A percentile compares a stretch with the other conserved stretches of the same genome.
Conservation (phyloP, 768 basidiomycete species). For the Tricholoma terreum region DNA sequence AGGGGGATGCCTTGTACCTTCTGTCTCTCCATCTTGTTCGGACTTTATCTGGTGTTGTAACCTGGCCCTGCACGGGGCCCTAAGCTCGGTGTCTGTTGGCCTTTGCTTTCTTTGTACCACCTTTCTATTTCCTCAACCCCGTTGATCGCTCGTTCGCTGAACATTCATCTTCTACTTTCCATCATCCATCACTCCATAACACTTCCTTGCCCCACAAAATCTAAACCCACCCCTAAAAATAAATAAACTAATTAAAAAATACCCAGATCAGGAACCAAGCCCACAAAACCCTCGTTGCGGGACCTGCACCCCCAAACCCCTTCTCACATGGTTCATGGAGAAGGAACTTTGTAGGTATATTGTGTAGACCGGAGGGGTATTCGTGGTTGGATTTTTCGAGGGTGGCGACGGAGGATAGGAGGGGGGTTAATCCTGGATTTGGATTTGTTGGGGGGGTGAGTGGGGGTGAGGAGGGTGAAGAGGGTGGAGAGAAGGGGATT, state of each 20-base stretch:
- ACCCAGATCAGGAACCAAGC: slow-evolving; percentile 81
- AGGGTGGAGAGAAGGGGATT: neutral
- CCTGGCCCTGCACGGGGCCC: too few species aligned
- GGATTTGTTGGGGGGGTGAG: neutral
- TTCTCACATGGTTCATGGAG: slow-evolving; percentile 80
- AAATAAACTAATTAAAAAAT: slow-evolving; percentile 11
- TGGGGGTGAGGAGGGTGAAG: neutral
- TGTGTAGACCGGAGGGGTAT: slow-evolving; percentile 78
- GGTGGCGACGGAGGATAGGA: slow-evolving; percentile 65
- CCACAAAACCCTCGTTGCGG: slow-evolving; percentile 64
- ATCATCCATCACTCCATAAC: neutral
- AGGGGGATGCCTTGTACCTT: neutral
- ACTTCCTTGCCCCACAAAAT: neutral
- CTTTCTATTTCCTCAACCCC: neutral
- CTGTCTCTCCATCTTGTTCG: too few species aligned
- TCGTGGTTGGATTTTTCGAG: slow-evolving; percentile 73
- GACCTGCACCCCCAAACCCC: slow-evolving; percentile 73
- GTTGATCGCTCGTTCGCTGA: neutral
- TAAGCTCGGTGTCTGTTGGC: too few species aligned
- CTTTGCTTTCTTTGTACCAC: too few species aligned
- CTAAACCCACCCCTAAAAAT: too few species aligned
- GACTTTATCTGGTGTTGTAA: too few species aligned
- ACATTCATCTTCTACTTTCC: too few species aligned
- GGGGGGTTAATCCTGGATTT: slow-evolving; percentile 70
- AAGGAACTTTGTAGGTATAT: slow-evolving; percentile 67